These are phyloP conservation scores for Nyssa sinensis DNA, from an alignment of 148 eudicot genomes.

Conservation along the genomic window DNA sequence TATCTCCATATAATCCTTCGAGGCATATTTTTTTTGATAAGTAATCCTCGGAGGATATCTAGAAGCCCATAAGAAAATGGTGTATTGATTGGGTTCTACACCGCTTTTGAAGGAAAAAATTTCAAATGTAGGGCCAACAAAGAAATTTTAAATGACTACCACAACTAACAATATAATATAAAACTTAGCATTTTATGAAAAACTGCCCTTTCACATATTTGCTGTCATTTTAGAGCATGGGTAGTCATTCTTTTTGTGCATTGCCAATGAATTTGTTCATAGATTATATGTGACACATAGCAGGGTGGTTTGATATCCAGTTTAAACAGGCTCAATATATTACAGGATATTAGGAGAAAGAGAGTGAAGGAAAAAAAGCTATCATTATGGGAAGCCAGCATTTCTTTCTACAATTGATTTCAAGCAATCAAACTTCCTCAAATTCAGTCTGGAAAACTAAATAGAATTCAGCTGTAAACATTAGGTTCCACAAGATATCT, in stretches of 20 bases:
- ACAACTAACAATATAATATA: background rate
- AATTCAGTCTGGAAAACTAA: background rate
- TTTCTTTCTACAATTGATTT: background rate
- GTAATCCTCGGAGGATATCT: too few relatives aligned
- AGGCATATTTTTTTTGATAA: too few relatives aligned
- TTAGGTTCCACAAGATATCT: background rate
- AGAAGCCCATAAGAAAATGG: background rate
- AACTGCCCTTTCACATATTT: background rate
- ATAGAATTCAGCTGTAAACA: background rate
- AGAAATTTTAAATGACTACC: background rate
- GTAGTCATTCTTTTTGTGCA: too few relatives aligned
- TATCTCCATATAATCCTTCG: background rate
- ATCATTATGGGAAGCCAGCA: background rate
- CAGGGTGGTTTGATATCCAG: background rate
- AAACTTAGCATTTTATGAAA: background rate
- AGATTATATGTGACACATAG: background rate
- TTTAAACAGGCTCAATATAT: background rate
- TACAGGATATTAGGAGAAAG: background rate
- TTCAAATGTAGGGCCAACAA: background rate
- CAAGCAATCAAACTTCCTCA: background rate
- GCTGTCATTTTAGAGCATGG: too few relatives aligned
- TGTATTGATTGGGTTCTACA: background rate
- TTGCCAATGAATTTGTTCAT: background rate
- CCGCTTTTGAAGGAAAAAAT: background rate
- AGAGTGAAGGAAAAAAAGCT: background rate